Evolutionary conservation across 1,139 yeast species (phyloP).

Genomic region (Yamadazyma pseudoaaseri): DNA sequence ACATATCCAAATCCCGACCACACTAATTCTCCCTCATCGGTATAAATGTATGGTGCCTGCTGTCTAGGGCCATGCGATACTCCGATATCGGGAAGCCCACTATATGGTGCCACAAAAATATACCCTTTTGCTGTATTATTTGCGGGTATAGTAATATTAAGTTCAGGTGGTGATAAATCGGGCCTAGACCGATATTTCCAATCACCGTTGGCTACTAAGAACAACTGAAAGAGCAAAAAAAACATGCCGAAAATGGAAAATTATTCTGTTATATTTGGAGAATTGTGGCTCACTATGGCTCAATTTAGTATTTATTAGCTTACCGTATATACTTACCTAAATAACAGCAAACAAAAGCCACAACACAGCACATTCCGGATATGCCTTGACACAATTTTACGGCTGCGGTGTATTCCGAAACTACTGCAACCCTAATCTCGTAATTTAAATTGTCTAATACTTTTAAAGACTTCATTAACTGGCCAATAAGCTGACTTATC

Average conservation of each 20-base stretch:
- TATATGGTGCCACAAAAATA: conserved; percentile 30
- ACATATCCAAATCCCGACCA: conserved; percentile 33
- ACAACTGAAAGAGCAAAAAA: background rate
- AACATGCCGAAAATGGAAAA: too few species aligned
- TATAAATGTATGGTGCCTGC: conserved; percentile 32
- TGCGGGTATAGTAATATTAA: conserved; percentile 28
- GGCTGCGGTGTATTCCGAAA: conserved; percentile 20
- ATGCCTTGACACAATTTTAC: conserved; percentile 22
- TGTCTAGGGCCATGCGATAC: conserved; percentile 23
- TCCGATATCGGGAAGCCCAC: conserved; percentile 22
- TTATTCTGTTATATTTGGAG: too few species aligned
- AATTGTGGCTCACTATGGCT: too few species aligned
- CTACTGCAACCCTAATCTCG: conserved; percentile 14
- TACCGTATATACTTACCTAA: background rate
- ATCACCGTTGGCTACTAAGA: conserved; percentile 19
- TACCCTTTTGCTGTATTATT: conserved; percentile 23
- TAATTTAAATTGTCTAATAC: conserved; percentile 14
- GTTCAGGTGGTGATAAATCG: conserved; percentile 29
- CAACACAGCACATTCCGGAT: conserved; percentile 18
- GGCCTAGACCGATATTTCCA: conserved; percentile 32
- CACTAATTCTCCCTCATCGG: conserved; percentile 29
- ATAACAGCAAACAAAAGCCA: conserved; percentile 14
- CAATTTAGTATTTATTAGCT: too few species aligned
- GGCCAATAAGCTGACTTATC: conserved; percentile 3
- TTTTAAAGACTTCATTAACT: conserved; percentile 12